Base-by-base conservation (phyloP, 768 basidiomycete genomes). In the Mycena albidolilacea region DNA sequence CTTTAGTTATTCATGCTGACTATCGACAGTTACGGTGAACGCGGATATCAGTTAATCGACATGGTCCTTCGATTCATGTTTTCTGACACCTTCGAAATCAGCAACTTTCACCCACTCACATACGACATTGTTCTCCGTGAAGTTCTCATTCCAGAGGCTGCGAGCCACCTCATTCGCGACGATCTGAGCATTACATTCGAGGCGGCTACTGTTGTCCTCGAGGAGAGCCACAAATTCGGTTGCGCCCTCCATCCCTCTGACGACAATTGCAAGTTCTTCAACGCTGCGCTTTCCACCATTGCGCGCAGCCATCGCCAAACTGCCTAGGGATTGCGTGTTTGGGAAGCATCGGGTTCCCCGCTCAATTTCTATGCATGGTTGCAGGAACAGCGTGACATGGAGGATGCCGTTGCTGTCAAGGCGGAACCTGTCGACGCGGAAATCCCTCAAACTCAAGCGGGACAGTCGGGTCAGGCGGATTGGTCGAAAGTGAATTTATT, bases 21-120 rank as follows among this genome's bases (percentile, higher is more conserved):
- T 23, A 37, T 57, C 30, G 17, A 39, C 39, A 70, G 69, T 19
- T 70, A 70, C 8, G 69, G 69, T n/a, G 69, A 70, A 44, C 39
- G 23, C 19, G 69, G 55, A 0, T 70, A 64, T 50, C 30, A 64
- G 41, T 37, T 70, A 0, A 21, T 70, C 10, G 19, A 46, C 0
- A 1, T 9, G 1, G 30, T 62, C 3, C 10, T 70, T 4, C 55
- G 63, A 7, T 70, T 70, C 44, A 70, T 70, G 52, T 70, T 70
- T 43, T 62, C 69, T 3, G 62, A 64, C 1, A 19, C 17, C 17
- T 37, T 46, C 6, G 23, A 46, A 1, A 50, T 69, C 14, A 15
- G 1, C 0, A n/a, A 1, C 3, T 57, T 50, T n/a, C 17, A 15
- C 1, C 69, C 69, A 0, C 69, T 70, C 62, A 64, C 69, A 3